Conservation (phyloP, 192 early-diverging fungal genomes). For the Haplosporangium gracile region DNA sequence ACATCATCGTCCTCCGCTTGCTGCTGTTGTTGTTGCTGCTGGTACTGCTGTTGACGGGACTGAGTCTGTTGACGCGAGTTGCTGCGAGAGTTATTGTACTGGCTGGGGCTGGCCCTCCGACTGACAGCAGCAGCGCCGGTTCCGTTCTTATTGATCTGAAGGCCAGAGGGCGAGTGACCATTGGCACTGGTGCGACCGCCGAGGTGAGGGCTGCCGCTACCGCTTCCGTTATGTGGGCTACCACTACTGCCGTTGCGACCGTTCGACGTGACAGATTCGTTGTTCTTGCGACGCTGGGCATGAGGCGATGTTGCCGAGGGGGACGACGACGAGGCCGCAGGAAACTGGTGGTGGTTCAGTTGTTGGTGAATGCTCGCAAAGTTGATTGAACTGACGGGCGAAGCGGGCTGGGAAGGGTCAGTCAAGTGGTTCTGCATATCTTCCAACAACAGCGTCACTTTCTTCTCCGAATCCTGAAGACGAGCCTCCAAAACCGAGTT, state of each 20-base stretch:
- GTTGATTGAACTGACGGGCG: constrained; percentile 27
- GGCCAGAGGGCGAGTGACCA: constrained; percentile 14
- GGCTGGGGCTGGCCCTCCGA: constrained; percentile 7
- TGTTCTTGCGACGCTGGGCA: neutral
- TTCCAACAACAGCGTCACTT: constrained; percentile 40
- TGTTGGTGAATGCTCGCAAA: constrained; percentile 27
- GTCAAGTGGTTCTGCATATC: constrained; percentile 43
- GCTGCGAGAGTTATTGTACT: neutral
- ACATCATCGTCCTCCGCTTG: constrained; percentile 9
- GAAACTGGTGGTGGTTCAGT: constrained; percentile 18
- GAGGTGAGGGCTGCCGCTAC: neutral
- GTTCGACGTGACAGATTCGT: neutral
- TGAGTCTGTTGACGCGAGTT: neutral
- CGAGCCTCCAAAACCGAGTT: constrained; percentile 49
- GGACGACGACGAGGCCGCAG: neutral
- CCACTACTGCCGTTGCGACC: neutral
- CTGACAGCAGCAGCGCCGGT: neutral
- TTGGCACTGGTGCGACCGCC: neutral
- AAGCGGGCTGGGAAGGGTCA: constrained; percentile 17
- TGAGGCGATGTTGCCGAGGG: neutral
- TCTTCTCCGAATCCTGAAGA: constrained; percentile 49
- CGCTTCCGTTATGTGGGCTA: neutral
- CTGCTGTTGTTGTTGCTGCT: neutral
- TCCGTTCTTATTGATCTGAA: constrained; percentile 16
- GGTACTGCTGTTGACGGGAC: neutral